phyloP scores from a whole-genome alignment of 192 early-diverging fungal genomes.

The Backusella parvicylindrica region DNA sequence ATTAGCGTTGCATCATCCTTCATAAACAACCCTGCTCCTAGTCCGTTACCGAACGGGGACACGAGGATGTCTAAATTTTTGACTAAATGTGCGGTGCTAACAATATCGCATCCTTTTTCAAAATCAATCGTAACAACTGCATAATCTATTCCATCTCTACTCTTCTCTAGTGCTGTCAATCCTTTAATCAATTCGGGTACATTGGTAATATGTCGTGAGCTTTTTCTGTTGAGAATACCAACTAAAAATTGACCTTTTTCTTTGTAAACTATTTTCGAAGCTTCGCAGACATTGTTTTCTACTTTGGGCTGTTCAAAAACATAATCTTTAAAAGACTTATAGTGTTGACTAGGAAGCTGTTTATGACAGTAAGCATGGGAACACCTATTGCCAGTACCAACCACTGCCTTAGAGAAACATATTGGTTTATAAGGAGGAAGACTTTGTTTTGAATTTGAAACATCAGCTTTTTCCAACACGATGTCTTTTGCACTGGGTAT shows the following conservation, averaged over 20 bases:
- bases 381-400: conserved; percentile 27
- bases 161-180: neutral
- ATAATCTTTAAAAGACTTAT: conserved; percentile 7
- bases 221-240: conserved; percentile 19
- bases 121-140: conserved; percentile 5
- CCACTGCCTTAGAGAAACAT: conserved; percentile 31
- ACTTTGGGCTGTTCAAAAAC: neutral
- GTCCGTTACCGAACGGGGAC: conserved; percentile 18
- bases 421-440: conserved; percentile 9
- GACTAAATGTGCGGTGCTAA: conserved; percentile 18
- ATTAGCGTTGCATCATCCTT: conserved; percentile 15
- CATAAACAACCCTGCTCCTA: conserved; percentile 33
- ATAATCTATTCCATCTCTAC: neutral
- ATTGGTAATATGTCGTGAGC: conserved; percentile 27
- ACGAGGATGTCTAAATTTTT: conserved; percentile 24
- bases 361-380: conserved; percentile 23
- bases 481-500: conserved; percentile 18
- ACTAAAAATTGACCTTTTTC: neutral
- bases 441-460: conserved; percentile 2
- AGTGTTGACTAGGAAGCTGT: conserved; percentile 13
- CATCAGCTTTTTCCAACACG: neutral
- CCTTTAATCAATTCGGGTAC: conserved; percentile 12
- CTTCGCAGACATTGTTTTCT: neutral
- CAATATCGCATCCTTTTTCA: conserved; percentile 20
- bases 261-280: neutral